These are phyloP conservation scores for Noccaea caerulescens DNA, from an alignment of 345 rosid genomes.

Conservation along the genomic window DNA sequence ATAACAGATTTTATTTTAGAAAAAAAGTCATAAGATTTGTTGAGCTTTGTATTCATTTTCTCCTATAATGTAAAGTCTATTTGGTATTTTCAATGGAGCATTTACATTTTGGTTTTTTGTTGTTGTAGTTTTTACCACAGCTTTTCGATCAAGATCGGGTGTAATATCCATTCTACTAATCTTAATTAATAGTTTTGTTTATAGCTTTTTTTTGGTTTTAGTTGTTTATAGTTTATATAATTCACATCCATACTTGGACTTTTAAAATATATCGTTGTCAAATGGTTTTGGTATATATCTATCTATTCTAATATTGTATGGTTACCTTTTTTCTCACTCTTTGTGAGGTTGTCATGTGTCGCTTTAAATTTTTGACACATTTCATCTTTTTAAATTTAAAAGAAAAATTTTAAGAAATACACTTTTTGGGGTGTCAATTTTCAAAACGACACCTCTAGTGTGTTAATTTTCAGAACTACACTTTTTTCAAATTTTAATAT, in stretches of 20 bases:
- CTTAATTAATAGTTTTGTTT: background rate
- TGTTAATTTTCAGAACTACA: too few species aligned
- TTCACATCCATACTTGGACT: background rate
- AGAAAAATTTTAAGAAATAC: too few species aligned
- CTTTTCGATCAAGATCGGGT: background rate
- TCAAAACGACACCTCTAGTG: too few species aligned
- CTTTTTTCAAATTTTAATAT: too few species aligned
- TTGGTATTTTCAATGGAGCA: too few species aligned
- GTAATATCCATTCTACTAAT: background rate
- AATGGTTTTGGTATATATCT: conserved; percentile 5
- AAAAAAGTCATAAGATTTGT: background rate
- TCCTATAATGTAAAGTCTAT: background rate
- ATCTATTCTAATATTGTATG: too few species aligned
- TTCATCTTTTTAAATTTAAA: too few species aligned
- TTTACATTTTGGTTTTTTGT: background rate
- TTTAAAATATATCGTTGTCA: background rate
- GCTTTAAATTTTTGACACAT: too few species aligned
- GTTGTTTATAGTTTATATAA: background rate
- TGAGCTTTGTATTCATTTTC: background rate
- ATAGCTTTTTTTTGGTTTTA: too few species aligned
- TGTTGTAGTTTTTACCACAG: background rate
- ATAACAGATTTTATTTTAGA: background rate
- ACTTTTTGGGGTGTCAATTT: too few species aligned
- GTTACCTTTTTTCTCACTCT: too few species aligned
- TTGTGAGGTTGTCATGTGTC: too few species aligned